Conservation (phyloP, 192 early-diverging fungal species). For the Neocallimastix lanati region DNA sequence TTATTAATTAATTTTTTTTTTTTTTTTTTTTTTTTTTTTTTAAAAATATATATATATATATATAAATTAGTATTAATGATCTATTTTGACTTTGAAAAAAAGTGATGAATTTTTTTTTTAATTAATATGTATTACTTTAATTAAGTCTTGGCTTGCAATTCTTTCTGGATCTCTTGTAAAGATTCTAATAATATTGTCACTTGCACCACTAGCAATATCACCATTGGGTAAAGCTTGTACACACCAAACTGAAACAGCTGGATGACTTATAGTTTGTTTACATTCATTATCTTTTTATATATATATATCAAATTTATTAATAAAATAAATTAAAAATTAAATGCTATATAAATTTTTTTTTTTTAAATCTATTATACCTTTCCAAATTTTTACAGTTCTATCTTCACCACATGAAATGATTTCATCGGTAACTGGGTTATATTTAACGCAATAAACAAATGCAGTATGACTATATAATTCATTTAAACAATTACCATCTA, state of each 20-base stretch:
- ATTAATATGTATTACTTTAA: too few relatives aligned
- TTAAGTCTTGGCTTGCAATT: constrained; percentile 22
- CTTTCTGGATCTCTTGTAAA: constrained; percentile 53
- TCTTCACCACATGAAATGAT: constrained; percentile 90
- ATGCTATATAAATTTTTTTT: too few relatives aligned
- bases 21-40: too few relatives aligned
- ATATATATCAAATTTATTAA: neutral
- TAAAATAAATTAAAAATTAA: too few relatives aligned
- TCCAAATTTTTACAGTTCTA: constrained; percentile 70
- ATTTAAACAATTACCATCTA: constrained; percentile 45
- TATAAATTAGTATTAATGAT: neutral
- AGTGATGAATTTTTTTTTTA: too few relatives aligned
- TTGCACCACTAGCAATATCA: constrained; percentile 65
- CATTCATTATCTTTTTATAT: constrained; percentile 28
- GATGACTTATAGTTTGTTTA: constrained; percentile 66
- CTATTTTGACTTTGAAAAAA: too few relatives aligned
- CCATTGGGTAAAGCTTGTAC: constrained; percentile 59
- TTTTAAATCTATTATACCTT: too few relatives aligned
- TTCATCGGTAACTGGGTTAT: constrained; percentile 45
- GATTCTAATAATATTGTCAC: constrained; percentile 61
- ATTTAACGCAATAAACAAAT: constrained; percentile 69
- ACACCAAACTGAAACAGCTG: constrained; percentile 84
- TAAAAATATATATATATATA: neutral
- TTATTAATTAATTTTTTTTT: too few relatives aligned
- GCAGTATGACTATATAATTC: constrained; percentile 75